Evolutionary conservation across 2,329 filamentous ascomycete genomes (phyloP), one percentile per base, ranked within the genome.

Genomic region (Periconia sp.): DNA sequence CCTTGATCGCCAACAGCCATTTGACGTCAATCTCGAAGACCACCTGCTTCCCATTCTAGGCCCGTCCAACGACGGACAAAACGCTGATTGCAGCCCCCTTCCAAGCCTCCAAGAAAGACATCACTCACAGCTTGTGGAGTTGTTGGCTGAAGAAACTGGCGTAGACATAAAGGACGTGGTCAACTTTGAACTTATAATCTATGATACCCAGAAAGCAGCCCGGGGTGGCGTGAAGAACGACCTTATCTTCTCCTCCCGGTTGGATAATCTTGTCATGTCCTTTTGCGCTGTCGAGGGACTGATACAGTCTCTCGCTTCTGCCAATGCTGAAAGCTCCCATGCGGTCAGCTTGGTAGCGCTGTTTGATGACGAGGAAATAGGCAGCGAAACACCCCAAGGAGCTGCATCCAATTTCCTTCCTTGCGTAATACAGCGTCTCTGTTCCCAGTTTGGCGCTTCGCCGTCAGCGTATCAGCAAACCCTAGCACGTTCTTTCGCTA

Each of bases 301-400:
- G 43, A 90, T 97, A 59, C 80, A 86, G 52, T 96, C 92, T 0
- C 76, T 95, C 18, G 72, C 78, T 13, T 78, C 82, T 3, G 68
- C 81, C 86, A 5, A 80, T 97, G 19, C 83, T 90, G 29, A 73
- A 86, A 16, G 92, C 96, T 63, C 77, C 82, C 3, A 86, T n/a
- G n/a, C 83, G 13, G 96, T 97, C 63, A 89, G 94, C 32, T 78
- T 99, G n/a, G 87, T 95, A 55, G 87, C 91, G 24, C 89, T 92
- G 72, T 99, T 99, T 70, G 94, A 99, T 68, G 92, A 99, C 73
- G 94, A 99, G 72, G 94, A 99, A 69, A 94, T 99, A 63, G 94
- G 94, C 40, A 95, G 89, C 49, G 85, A 83, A 44, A 95, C 91
- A 3, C 92, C 92, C 4, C 94, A 99, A 65, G 94, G 94, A 49